Conservation (phyloP, 1,284 basidiomycete species). For the Sutorius eximius region DNA sequence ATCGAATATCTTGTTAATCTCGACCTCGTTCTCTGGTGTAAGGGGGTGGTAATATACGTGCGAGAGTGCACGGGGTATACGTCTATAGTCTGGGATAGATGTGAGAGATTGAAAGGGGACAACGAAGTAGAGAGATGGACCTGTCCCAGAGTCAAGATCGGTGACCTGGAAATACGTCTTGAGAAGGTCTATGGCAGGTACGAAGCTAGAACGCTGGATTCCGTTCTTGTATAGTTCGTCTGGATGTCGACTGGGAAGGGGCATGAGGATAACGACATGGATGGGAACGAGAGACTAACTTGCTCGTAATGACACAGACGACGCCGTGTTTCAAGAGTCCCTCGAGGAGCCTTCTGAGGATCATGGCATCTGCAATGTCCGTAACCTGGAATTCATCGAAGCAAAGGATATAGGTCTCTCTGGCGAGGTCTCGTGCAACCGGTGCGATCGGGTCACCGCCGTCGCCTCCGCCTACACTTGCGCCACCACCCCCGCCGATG, state of each 20-base stretch:
- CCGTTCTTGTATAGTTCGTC: constrained; percentile 99
- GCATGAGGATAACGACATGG: constrained; percentile 1
- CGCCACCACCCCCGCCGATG: constrained; percentile 31
- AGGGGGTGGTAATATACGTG: constrained; percentile 91
- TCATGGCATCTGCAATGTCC: constrained; percentile 99
- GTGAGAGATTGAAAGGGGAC: constrained; percentile 1
- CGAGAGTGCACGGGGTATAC: constrained; percentile 85
- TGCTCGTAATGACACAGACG: constrained; percentile 94
- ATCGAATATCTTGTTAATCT: constrained; percentile 82
- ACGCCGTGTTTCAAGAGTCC: constrained; percentile 85
- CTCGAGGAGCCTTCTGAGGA: constrained; percentile 88
- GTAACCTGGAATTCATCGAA: constrained; percentile 99
- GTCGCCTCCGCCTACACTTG: constrained; percentile 29
- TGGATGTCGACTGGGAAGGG: constrained; percentile 81
- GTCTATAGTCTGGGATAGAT: constrained; percentile 77
- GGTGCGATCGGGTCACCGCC: constrained; percentile 87
- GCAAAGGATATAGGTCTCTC: constrained; percentile 84
- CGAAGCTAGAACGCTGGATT: constrained; percentile 94
- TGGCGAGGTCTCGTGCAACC: constrained; percentile 87
- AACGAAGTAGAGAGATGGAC: constrained; percentile 39
- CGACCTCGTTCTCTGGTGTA: constrained; percentile 59
- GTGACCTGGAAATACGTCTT: constrained; percentile 85
- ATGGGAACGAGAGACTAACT: constrained; percentile 53
- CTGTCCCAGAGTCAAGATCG: constrained; percentile 93
- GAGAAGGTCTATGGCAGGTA: constrained; percentile 93